phyloP scores from a whole-genome alignment of 2,329 filamentous ascomycete genomes.

The Aspergillus arachidicola region DNA sequence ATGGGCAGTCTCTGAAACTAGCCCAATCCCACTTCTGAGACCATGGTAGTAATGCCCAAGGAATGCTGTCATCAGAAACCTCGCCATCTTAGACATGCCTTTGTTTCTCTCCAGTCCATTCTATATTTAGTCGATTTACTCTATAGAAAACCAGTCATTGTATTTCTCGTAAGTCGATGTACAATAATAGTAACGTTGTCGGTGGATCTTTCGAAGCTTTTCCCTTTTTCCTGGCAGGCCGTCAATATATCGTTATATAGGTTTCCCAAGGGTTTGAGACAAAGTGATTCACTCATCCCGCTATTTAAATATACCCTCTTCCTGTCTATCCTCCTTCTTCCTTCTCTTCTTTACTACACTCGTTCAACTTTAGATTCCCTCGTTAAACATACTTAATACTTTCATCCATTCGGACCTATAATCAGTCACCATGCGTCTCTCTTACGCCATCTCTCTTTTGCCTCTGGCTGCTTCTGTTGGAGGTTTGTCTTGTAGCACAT shows the following conservation, averaged over 20 bases:
- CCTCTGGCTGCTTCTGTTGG: conserved; percentile 32
- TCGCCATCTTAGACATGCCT: neutral
- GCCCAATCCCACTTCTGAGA: neutral
- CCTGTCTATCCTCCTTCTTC: neutral
- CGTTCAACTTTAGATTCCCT: neutral
- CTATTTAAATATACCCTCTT: neutral
- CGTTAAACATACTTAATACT: neutral
- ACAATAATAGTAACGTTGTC: neutral
- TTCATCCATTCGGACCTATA: neutral
- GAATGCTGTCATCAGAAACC: neutral
- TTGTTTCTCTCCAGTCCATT: neutral
- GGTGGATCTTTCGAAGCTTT: neutral
- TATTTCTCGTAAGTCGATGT: neutral
- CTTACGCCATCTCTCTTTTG: conserved; percentile 26
- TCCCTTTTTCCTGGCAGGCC: neutral
- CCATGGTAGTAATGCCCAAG: conserved; percentile 1
- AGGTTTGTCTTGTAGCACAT: conserved; percentile 20
- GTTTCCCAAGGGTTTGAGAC: neutral
- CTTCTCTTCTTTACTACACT: neutral
- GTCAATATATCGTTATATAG: neutral
- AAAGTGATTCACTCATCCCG: neutral
- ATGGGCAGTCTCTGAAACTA: conserved; percentile 1
- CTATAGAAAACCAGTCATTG: neutral
- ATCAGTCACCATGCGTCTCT: conserved; percentile 31
- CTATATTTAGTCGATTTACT: conserved; percentile 3